Base-by-base conservation (phyloP, 140 eudicot species). In the Senecio squalidus region DNA sequence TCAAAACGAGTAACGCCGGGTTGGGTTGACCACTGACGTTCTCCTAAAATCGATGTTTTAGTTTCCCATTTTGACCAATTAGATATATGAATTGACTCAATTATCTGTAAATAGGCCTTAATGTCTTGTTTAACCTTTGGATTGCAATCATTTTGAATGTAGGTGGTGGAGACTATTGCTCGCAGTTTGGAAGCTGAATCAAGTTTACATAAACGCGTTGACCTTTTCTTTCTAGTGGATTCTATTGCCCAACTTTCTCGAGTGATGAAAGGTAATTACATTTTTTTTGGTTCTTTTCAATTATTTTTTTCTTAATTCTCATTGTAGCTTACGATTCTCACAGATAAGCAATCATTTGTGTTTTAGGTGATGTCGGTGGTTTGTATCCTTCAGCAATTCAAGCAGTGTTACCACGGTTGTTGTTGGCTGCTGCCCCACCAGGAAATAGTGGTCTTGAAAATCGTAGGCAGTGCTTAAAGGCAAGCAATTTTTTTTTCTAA, bases 381-480 rank as follows among this genome's bases (percentile, higher is more conserved):
- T 36, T 82, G 62, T 92, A 84, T 75, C 85, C 85, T 17, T 78
- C 95, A 17, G 89, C 88, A n/a, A 80, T 92, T 43, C 84, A 78
- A 60, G 78, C 82, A 11, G 71, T 77, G 50, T 64, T 86, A 68
- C 82, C 81, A 4, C 85, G 96, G 44, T 65, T 88, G 22, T 55
- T 88, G 63, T 58, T 84, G 63, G 89, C 93, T 73, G 89, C 97
- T 67, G 93, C 97, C 57, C 97, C 97, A 58, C 86, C 89, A 52
- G 89, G 93, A 17, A 71, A 76, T 62, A 83, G 85, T 68, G 93
- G 81, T 41, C 85, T 74, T 68, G 98, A 92, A 77, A 92, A 92
- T 60, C 92, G 95, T 21, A 79, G 93, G 73, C 95, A 87, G 71
- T 92, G 98, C 71, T 74, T 92, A 77, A 92, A 92, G 86, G 98